A percentile compares a stretch with the other conserved stretches of the same genome.
These are phyloP conservation scores for Amauroascus verrucosus DNA, from an alignment of 2,329 filamentous ascomycete genomes.

Conservation along the genomic window DNA sequence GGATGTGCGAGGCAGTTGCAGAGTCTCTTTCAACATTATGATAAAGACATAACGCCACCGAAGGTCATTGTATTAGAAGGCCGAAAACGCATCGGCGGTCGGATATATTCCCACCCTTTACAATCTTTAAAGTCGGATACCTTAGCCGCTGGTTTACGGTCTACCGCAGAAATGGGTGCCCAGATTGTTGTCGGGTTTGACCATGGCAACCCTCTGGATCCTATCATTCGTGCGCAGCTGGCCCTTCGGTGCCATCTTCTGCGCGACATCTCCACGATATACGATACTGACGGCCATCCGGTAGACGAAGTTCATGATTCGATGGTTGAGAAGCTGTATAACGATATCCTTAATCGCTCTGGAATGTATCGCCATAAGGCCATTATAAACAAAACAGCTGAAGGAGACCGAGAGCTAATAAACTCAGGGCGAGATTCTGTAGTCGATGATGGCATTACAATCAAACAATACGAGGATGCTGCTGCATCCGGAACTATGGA, in stretches of 20 bases:
- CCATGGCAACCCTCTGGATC: slow-evolving; percentile 83
- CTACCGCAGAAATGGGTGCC: slow-evolving; percentile 91
- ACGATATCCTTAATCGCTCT: slow-evolving; percentile 84
- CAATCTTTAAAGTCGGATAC: slow-evolving; percentile 48
- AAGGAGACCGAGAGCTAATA: slow-evolving; percentile 73
- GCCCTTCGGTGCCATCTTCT: slow-evolving; percentile 76
- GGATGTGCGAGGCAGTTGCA: slow-evolving; percentile 88
- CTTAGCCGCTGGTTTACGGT: slow-evolving; percentile 46
- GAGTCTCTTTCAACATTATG: slow-evolving; percentile 71
- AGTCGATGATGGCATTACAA: slow-evolving; percentile 58
- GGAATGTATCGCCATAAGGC: slow-evolving; percentile 80
- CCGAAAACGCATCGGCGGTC: slow-evolving; percentile 73
- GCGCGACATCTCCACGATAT: slow-evolving; percentile 71
- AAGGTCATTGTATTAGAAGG: slow-evolving; percentile 76
- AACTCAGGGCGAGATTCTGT: slow-evolving; percentile 70
- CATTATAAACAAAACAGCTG: slow-evolving; percentile 57
- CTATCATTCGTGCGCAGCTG: slow-evolving; percentile 81
- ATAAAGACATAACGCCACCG: slow-evolving; percentile 56
- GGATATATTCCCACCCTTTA: slow-evolving; percentile 76
- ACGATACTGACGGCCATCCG: slow-evolving; percentile 55
- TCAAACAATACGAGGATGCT: slow-evolving; percentile 63
- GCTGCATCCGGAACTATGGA: slow-evolving; percentile 47
- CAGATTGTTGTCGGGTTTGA: slow-evolving; percentile 98
- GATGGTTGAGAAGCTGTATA: slow-evolving; percentile 83
- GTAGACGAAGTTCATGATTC: slow-evolving; percentile 71